phyloP scores from a whole-genome alignment of 345 rosid species.

The Brassica incana region DNA sequence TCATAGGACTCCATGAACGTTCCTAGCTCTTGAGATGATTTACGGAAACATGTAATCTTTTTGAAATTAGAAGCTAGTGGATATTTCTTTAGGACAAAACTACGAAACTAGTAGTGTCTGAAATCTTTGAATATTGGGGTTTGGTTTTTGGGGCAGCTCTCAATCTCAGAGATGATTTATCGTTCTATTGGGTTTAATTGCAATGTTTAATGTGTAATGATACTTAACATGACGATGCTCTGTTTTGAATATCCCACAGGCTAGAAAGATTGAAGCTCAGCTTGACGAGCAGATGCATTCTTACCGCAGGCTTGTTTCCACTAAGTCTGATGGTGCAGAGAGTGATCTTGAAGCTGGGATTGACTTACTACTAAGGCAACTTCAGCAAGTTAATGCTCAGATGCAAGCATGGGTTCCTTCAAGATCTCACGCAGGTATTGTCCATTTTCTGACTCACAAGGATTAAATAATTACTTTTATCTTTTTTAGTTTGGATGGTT shows the following conservation, averaged over 20 bases:
- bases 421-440: slow-evolving; percentile 70
- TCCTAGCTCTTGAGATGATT: background rate
- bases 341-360: slow-evolving; percentile 80
- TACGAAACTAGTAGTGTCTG: background rate
- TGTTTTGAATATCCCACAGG: slow-evolving; percentile 47
- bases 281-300: slow-evolving; percentile 95
- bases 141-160: too few species aligned
- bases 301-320: slow-evolving; percentile 76
- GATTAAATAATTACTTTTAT: background rate
- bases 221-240: background rate
- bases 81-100: too few species aligned
- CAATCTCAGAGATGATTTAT: too few species aligned
- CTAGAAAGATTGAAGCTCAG: slow-evolving; percentile 95
- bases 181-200: background rate
- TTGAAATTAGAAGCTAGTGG: background rate
- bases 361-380: slow-evolving; percentile 63
- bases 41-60: background rate
- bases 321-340: slow-evolving; percentile 63
- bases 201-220: background rate
- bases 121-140: too few species aligned
- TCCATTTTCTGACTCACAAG: background rate
- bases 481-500: too few species aligned
- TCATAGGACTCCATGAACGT: background rate
- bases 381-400: slow-evolving; percentile 80
- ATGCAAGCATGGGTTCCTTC: slow-evolving; percentile 98